These are phyloP conservation scores for Colletotrichum plurivorum DNA, from an alignment of 2,329 filamentous ascomycete species.

Conservation along the genomic window DNA sequence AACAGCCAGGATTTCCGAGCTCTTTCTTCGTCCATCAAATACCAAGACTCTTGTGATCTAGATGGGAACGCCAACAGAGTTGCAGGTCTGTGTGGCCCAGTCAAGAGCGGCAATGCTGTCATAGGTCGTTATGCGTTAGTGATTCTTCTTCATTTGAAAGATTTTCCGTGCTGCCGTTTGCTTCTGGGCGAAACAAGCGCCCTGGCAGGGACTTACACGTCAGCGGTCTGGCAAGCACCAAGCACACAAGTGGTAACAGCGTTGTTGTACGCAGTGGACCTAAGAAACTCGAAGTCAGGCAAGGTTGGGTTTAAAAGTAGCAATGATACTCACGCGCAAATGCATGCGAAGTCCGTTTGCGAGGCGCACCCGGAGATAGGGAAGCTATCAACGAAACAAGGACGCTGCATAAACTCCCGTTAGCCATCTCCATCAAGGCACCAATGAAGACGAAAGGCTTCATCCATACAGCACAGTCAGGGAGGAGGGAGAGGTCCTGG, in stretches of 20 bases:
- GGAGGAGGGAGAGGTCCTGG: constrained; percentile 38
- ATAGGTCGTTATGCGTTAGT: neutral
- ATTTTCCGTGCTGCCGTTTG: neutral
- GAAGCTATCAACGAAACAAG: constrained; percentile 39
- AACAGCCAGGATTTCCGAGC: no score
- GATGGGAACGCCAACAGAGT: constrained; percentile 26
- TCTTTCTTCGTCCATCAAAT: neutral
- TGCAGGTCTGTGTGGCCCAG: constrained; percentile 30
- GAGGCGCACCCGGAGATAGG: constrained; percentile 30
- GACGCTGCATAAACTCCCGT: constrained; percentile 3
- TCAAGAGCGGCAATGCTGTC: constrained; percentile 17
- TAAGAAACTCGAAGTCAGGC: neutral
- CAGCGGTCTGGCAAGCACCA: constrained; percentile 16
- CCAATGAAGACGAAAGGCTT: neutral
- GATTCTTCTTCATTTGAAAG: neutral
- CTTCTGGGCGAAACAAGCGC: neutral
- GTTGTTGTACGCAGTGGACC: constrained; percentile 28
- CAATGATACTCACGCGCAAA: constrained; percentile 38
- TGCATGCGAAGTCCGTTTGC: constrained; percentile 38
- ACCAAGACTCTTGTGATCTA: neutral
- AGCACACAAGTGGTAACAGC: constrained; percentile 29
- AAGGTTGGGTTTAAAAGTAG: neutral
- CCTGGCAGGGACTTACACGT: constrained; percentile 12
- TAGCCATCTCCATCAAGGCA: neutral
- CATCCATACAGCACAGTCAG: constrained; percentile 29